These are phyloP conservation scores for Cnidoscolus chayamansa DNA, from an alignment of 441 rosid genomes.

Conservation along the genomic window DNA sequence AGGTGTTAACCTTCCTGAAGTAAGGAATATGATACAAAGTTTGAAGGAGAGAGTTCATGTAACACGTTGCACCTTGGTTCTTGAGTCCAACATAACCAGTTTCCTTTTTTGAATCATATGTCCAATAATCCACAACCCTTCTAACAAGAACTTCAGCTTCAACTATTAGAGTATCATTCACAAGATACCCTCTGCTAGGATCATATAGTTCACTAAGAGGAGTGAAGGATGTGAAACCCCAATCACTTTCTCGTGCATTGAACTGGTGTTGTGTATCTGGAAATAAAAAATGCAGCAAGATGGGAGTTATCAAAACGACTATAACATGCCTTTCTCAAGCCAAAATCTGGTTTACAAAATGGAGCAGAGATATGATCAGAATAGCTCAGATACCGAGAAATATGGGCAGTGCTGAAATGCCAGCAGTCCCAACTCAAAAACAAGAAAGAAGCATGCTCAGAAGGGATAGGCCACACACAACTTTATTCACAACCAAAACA, in stretches of 20 bases:
- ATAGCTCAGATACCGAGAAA: too few relatives aligned
- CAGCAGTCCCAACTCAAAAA: too few relatives aligned
- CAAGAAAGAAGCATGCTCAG: too few relatives aligned
- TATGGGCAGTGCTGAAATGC: too few relatives aligned
- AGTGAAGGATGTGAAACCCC: slow-evolving; percentile 89
- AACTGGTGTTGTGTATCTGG: slow-evolving; percentile 84
- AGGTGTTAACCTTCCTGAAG: slow-evolving; percentile 67
- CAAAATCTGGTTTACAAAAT: too few relatives aligned
- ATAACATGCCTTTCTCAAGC: background rate
- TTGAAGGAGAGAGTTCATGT: slow-evolving; percentile 87
- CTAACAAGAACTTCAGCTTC: slow-evolving; percentile 84
- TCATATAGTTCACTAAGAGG: slow-evolving; percentile 79
- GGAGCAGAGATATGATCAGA: too few relatives aligned
- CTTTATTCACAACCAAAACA: too few relatives aligned
- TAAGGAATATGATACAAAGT: slow-evolving; percentile 79
- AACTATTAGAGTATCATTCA: slow-evolving; percentile 58
- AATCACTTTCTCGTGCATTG: slow-evolving; percentile 79
- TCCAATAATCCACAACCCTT: slow-evolving; percentile 65
- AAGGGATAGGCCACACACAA: too few relatives aligned
- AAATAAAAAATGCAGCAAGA: slow-evolving; percentile 16
- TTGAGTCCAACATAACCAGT: slow-evolving; percentile 89
- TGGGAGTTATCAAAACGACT: background rate
- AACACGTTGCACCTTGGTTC: slow-evolving; percentile 94
- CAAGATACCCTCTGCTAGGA: slow-evolving; percentile 60
- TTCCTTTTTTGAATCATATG: slow-evolving; percentile 81